Evolutionary conservation across 163 green algal genomes (phyloP).

Genomic region (Dunaliella salina): DNA sequence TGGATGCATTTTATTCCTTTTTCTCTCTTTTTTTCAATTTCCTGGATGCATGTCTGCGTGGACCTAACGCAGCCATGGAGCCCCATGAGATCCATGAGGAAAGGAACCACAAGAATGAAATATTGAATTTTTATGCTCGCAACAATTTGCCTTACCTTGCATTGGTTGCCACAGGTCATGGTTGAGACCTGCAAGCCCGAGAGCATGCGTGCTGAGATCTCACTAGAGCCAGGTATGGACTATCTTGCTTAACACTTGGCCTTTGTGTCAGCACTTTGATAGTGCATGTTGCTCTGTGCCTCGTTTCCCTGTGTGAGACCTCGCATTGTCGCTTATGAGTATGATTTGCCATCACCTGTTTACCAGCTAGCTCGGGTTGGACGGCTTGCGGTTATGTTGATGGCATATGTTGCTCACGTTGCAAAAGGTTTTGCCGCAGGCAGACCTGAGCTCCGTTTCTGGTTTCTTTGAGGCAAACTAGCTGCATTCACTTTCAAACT

Average conservation of each 20-base stretch:
- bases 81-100: background rate
- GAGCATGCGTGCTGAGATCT: background rate
- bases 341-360: too few relatives aligned
- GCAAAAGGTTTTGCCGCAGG: too few relatives aligned
- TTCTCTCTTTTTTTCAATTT: too few relatives aligned
- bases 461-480: background rate
- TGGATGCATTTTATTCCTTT: too few relatives aligned
- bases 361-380: too few relatives aligned
- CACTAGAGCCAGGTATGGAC: slow-evolving; percentile 45
- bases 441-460: background rate
- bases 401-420: too few relatives aligned
- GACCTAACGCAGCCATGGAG: background rate
- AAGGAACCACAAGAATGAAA: background rate
- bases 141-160: background rate
- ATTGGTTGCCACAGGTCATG: background rate
- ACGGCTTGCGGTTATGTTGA: too few relatives aligned
- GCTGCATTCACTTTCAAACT: slow-evolving; percentile 24
- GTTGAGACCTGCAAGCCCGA: background rate
- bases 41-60: background rate
- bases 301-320: too few relatives aligned
- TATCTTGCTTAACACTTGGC: slow-evolving; percentile 71
- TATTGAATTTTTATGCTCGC: background rate
- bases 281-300: slow-evolving; percentile 55
- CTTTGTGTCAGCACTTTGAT: slow-evolving; percentile 61
- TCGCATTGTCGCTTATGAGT: too few relatives aligned